Evolutionary conservation across 306 rosid species (phyloP).

Genomic region (Cicer bijugum): DNA sequence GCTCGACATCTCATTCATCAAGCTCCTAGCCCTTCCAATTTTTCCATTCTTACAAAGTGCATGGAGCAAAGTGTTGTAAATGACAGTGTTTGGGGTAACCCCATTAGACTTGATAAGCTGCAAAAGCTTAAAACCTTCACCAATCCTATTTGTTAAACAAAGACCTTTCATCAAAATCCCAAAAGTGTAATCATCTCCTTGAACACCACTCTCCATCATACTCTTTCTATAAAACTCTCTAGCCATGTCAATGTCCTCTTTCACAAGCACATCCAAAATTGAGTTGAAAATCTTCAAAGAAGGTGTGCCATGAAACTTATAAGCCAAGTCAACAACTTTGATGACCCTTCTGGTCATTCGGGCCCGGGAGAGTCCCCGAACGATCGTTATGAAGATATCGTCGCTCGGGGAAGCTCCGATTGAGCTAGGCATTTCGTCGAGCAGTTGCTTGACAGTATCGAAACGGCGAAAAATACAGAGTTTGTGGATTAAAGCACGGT

Average conservation of each 20-base stretch:
- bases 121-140: constrained; percentile 79
- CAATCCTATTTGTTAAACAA: constrained; percentile 70
- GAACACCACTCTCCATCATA: constrained; percentile 66
- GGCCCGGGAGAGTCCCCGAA: constrained; percentile 63
- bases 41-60: constrained; percentile 79
- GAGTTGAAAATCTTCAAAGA: constrained; percentile 71
- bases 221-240: constrained; percentile 72
- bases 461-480: constrained; percentile 65
- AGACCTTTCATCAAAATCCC: constrained; percentile 82
- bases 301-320: constrained; percentile 51
- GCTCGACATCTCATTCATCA: constrained; percentile 70
- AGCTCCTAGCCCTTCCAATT: constrained; percentile 79
- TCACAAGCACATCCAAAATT: constrained; percentile 69
- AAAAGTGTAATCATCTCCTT: constrained; percentile 68
- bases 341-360: constrained; percentile 54
- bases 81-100: constrained; percentile 59
- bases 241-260: constrained; percentile 80
- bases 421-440: constrained; percentile 72
- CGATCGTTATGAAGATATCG: constrained; percentile 59
- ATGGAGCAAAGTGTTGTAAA: constrained; percentile 75
- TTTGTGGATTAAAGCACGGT: constrained; percentile 66
- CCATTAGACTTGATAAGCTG: constrained; percentile 68
- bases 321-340: constrained; percentile 61
- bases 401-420: constrained; percentile 62
- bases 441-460: constrained; percentile 67